Percentiles rank a stretch among this genome's conserved stretches.
Evolutionary conservation across 768 basidiomycete species (phyloP).

Genomic region (Panellus pusillus): DNA sequence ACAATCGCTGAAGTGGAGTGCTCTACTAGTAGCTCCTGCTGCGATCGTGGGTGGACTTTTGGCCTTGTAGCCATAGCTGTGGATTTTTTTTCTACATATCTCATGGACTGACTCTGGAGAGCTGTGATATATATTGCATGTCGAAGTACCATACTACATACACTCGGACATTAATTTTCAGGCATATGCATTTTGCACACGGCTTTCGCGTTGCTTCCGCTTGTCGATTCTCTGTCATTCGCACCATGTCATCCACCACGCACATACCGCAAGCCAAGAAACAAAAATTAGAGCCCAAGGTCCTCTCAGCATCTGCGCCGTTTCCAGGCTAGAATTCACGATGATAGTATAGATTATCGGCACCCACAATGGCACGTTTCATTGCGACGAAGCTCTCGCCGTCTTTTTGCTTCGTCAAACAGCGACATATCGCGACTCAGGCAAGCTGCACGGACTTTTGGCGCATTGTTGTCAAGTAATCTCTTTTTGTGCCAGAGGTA

Average conservation of each 20-base stretch:
- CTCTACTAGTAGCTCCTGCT: constrained; percentile 46
- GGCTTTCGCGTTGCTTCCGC: neutral
- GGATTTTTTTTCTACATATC: constrained; percentile 9
- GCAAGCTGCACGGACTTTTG: constrained; percentile 36
- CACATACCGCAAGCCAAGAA: constrained; percentile 35
- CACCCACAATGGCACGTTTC: constrained; percentile 94
- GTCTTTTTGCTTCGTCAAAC: constrained; percentile 86
- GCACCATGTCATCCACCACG: constrained; percentile 19
- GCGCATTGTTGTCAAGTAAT: neutral
- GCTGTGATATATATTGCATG: constrained; percentile 4
- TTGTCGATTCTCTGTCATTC: neutral
- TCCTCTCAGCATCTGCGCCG: neutral
- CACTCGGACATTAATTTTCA: constrained; percentile 4
- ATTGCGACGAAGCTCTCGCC: constrained; percentile 96
- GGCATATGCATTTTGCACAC: constrained; percentile 1
- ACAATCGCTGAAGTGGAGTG: constrained; percentile 43
- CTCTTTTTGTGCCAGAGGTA: constrained; percentile 44
- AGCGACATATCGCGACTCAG: constrained; percentile 69
- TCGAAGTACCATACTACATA: constrained; percentile 5
- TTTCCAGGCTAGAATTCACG: neutral
- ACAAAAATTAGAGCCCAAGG: constrained; percentile 23
- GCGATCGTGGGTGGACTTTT: constrained; percentile 50
- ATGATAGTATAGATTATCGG: constrained; percentile 70
- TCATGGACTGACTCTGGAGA: constrained; percentile 26
- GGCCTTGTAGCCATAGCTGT: constrained; percentile 35